Evolutionary conservation across 177 flowering plant species (phyloP), one percentile per base, ranked within the genome.

Genomic region (Tripterygium wilfordii): DNA sequence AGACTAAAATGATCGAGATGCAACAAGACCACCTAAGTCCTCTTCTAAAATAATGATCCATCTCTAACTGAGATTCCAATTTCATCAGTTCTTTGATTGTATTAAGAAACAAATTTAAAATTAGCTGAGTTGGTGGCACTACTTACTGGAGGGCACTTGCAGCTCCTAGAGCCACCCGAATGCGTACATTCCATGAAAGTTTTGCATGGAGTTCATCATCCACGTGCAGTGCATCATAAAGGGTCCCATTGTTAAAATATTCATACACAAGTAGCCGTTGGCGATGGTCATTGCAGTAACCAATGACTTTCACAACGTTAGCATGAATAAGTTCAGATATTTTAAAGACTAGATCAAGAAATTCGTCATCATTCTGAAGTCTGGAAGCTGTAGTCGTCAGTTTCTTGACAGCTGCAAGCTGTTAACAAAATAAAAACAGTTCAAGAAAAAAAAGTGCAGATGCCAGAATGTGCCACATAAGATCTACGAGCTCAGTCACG

Each of bases 131-230:
- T 28, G 21, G 36, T 50, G 13, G 29, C n/a, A 40, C 20, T 26
- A 71, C 97, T 76, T 72, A 94, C 99, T 85, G 88, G 22, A 94
- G 66, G 51, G 95, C 95, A 67, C 72, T 72, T 46, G 99, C 95
- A 60, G 88, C 89, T 66, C 84, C 92, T 51, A 94, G 83, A 10
- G 96, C 96, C 51, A 90, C 42, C 36, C 51, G 56, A 30, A 85
- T 57, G 27, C 99, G 89, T 10, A 57, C 58, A 64, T 75, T 71
- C 99, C 99, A 94, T 13, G 96, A 69, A 58, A 94, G 74, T 32
- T 62, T 85, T 53, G 43, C 72, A 23, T 67, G 72, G 28, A 72
- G 48, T 46, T 72, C 86, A 38, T 74, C 78, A 48, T 75, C 80
- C n/a, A 64, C 62, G 68, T 90, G 89, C 31, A 94, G 68, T 18